Percentiles rank a stretch among this genome's conserved stretches.
phyloP scores from a whole-genome alignment of 2,329 filamentous ascomycete species.

The Stromatinia cepivora region DNA sequence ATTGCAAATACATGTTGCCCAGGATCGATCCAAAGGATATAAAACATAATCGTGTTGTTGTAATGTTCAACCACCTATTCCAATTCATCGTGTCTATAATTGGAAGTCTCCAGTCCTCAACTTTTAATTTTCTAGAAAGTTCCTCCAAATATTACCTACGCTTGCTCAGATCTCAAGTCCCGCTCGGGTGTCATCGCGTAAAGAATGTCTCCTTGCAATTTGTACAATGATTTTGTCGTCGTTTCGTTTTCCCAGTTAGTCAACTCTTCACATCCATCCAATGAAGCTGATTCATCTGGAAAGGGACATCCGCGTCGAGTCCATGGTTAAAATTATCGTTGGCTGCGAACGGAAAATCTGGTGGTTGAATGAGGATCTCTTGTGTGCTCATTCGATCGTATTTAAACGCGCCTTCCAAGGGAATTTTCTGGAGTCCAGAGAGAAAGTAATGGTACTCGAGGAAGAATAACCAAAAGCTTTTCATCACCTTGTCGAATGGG shows the following conservation, averaged over 20 bases:
- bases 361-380: background rate
- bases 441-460: constrained; percentile 1
- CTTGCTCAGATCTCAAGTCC: background rate
- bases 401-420: background rate
- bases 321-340: background rate
- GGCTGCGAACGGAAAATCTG: background rate
- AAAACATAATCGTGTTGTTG: background rate
- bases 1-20: no score
- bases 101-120: background rate
- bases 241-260: background rate
- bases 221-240: background rate
- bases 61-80: background rate
- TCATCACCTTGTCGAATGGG: background rate
- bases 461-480: background rate
- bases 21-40: background rate
- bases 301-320: background rate
- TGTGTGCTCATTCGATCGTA: background rate
- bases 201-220: background rate
- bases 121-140: background rate
- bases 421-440: background rate
- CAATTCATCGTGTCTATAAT: background rate
- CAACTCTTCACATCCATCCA: background rate
- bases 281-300: background rate
- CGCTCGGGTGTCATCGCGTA: background rate
- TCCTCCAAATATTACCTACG: background rate